These are phyloP conservation scores for Microsporum ferrugineum DNA, from an alignment of 2,329 filamentous ascomycete species.

Conservation along the genomic window DNA sequence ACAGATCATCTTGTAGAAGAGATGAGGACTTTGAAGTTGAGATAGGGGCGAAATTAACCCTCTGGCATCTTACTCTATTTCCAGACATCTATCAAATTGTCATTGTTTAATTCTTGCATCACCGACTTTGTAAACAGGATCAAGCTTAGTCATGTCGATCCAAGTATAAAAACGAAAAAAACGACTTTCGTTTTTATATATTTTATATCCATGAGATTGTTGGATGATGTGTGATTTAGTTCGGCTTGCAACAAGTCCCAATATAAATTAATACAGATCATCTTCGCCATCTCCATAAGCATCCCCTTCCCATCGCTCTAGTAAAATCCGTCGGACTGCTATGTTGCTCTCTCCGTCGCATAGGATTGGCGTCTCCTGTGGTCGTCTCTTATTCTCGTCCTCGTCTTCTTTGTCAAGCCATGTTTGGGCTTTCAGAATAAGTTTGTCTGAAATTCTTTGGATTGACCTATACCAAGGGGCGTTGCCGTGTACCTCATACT, in stretches of 20 bases:
- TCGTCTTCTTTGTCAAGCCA: slow-evolving; percentile 6
- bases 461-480: not conserved
- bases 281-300: not conserved
- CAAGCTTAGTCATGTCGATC: too few species aligned
- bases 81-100: too few species aligned
- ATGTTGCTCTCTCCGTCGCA: not conserved
- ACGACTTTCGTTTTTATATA: not conserved
- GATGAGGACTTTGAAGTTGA: too few species aligned
- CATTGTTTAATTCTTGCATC: too few species aligned
- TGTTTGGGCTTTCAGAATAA: slow-evolving; percentile 1
- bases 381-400: not conserved
- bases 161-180: not conserved
- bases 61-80: too few species aligned
- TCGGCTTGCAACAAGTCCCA: not conserved
- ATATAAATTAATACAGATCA: not conserved
- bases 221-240: not conserved
- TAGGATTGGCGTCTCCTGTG: not conserved
- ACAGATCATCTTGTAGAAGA: too few species aligned
- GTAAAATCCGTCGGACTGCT: not conserved
- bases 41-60: too few species aligned
- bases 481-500: not conserved
- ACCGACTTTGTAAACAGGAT: too few species aligned
- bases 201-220: not conserved
- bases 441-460: not conserved
- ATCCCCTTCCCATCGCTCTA: not conserved